Evolutionary conservation across 768 basidiomycete genomes (phyloP).

Genomic region (Infundibulicybe gibba): DNA sequence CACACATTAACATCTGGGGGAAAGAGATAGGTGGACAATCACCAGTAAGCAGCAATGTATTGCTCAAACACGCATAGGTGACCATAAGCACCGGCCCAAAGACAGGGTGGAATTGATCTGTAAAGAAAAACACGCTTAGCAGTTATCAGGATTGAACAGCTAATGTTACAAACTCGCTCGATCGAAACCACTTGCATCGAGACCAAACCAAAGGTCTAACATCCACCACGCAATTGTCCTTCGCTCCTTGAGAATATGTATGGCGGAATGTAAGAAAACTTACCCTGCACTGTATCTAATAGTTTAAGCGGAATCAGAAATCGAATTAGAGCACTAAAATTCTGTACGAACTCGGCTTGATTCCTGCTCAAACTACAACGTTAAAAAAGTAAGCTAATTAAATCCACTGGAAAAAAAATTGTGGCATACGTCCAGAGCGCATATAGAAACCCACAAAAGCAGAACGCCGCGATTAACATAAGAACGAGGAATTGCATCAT

Average conservation of each 20-base stretch:
- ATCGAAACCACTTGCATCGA: slow-evolving; percentile 89
- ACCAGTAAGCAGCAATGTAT: slow-evolving; percentile 90
- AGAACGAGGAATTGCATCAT: slow-evolving; percentile 83
- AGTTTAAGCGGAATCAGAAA: no score
- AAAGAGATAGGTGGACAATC: slow-evolving; percentile 3
- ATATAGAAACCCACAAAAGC: slow-evolving; percentile 91
- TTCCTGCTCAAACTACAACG: slow-evolving; percentile 55
- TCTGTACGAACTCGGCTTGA: slow-evolving; percentile 43
- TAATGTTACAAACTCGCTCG: slow-evolving; percentile 56
- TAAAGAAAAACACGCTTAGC: background rate
- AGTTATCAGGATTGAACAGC: background rate
- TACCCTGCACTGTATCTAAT: slow-evolving; percentile 27
- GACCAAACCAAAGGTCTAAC: slow-evolving; percentile 91
- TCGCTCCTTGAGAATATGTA: slow-evolving; percentile 1
- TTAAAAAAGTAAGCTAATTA: background rate
- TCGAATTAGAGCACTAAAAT: no score
- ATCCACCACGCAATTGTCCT: slow-evolving; percentile 89
- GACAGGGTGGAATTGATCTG: slow-evolving; percentile 76
- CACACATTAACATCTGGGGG: background rate
- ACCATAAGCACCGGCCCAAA: slow-evolving; percentile 93
- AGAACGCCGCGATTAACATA: slow-evolving; percentile 84
- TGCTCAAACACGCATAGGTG: slow-evolving; percentile 87
- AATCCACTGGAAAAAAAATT: background rate
- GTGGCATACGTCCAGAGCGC: slow-evolving; percentile 75
- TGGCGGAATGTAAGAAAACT: slow-evolving; percentile 1